Conservation (phyloP, 2,329 filamentous ascomycete species). For the Penicillium nordicum region DNA sequence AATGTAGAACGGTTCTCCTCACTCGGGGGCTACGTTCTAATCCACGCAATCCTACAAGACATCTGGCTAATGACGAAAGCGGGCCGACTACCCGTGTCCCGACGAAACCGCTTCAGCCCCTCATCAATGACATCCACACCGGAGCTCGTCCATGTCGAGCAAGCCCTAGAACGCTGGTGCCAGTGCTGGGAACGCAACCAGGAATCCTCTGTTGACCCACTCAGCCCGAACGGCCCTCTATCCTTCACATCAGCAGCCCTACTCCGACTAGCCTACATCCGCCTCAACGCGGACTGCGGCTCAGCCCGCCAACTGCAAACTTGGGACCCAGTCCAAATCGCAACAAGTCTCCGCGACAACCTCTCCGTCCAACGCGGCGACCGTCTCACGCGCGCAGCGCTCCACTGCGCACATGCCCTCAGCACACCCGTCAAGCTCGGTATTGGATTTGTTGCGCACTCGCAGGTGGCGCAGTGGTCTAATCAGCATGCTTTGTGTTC, state of each 20-base stretch:
- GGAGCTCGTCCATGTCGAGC: slow-evolving; percentile 28
- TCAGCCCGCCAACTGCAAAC: slow-evolving; percentile 32
- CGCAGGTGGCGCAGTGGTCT: slow-evolving; percentile 57
- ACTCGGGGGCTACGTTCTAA: slow-evolving; percentile 33
- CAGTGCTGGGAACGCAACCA: slow-evolving; percentile 38
- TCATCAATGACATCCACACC: slow-evolving; percentile 23
- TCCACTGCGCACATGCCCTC: slow-evolving; percentile 54
- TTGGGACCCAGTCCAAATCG: slow-evolving; percentile 32
- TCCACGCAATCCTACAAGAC: slow-evolving; percentile 33
- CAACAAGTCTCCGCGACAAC: slow-evolving; percentile 30
- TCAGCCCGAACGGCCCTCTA: slow-evolving; percentile 33
- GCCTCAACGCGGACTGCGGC: slow-evolving; percentile 34
- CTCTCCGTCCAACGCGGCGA: slow-evolving; percentile 47
- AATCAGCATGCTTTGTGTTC: slow-evolving; percentile 55
- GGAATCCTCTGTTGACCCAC: slow-evolving; percentile 34
- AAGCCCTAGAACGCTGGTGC: slow-evolving; percentile 35
- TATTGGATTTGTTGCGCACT: slow-evolving; percentile 53
- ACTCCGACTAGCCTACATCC: slow-evolving; percentile 34
- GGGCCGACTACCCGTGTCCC: slow-evolving; percentile 24
- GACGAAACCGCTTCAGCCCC: slow-evolving; percentile 12
- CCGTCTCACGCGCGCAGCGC: slow-evolving; percentile 44
- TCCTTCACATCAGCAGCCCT: slow-evolving; percentile 36
- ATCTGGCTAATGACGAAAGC: slow-evolving; percentile 37
- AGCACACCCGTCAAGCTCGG: slow-evolving; percentile 56
- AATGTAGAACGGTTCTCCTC: slow-evolving; percentile 30